Evolutionary conservation across 108 stramenopile genomes (phyloP).

Genomic region (Tribonema minus): DNA sequence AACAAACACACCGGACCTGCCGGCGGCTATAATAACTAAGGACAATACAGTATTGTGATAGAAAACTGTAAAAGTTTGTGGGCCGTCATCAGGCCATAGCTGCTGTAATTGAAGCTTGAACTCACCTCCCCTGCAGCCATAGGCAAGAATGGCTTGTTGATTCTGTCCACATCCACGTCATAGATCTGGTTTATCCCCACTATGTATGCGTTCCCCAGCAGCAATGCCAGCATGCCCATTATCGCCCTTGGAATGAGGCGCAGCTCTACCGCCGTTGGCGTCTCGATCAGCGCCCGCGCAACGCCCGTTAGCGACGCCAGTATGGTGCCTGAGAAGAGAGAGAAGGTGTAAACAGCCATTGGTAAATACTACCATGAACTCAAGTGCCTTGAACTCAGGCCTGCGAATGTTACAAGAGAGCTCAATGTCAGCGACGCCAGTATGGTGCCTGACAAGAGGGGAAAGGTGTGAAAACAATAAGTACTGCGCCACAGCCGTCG

Average conservation of each 20-base stretch:
- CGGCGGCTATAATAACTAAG: no score
- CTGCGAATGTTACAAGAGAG: no score
- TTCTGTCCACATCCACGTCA: constrained; percentile 84
- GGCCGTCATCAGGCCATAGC: no score
- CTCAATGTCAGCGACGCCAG: constrained; percentile 85
- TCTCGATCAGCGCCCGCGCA: constrained; percentile 75
- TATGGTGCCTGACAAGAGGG: constrained; percentile 74
- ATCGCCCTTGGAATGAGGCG: constrained; percentile 71
- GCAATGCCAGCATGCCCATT: constrained; percentile 77
- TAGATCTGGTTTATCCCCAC: constrained; percentile 96
- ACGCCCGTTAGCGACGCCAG: constrained; percentile 87
- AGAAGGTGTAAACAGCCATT: no score
- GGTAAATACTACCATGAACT: no score
- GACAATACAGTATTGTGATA: no score
- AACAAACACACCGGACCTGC: no score
- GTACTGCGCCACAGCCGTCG: no score
- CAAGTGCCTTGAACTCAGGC: no score
- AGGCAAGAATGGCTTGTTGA: constrained; percentile 93
- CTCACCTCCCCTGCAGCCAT: constrained; percentile 89
- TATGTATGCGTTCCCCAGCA: constrained; percentile 90
- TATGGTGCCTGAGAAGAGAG: constrained; percentile 74
- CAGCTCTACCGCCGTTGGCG: constrained; percentile 67
- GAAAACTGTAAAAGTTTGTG: no score
- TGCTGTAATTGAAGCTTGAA: no score
- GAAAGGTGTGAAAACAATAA: no score